Percentiles rank a stretch among this genome's conserved stretches.
Evolutionary conservation across 2,329 filamentous ascomycete species (phyloP).

Genomic region (Alternaria postmessia): DNA sequence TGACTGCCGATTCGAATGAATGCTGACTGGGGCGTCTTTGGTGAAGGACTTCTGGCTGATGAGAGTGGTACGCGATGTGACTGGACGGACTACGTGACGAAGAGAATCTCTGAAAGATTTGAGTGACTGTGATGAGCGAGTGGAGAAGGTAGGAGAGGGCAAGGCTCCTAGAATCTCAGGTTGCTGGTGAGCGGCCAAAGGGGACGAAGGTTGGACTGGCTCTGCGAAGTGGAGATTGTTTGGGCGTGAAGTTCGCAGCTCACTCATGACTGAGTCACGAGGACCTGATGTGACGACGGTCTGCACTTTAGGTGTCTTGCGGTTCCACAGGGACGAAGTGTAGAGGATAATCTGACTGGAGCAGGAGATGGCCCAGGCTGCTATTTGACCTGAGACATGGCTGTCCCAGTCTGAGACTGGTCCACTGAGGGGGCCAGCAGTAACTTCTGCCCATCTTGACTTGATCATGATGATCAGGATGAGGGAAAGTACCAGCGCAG

Average conservation of each 20-base stretch:
- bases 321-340: conserved; percentile 37
- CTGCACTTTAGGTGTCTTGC: conserved; percentile 28
- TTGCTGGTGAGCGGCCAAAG: conserved; percentile 25
- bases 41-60: conserved; percentile 43
- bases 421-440: conserved; percentile 18
- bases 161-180: conserved; percentile 26
- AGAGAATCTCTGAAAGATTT: conserved; percentile 49
- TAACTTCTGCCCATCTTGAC: conserved; percentile 29
- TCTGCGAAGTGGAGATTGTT: conserved; percentile 38
- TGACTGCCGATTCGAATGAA: conserved; percentile 46
- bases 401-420: conserved; percentile 32
- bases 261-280: conserved; percentile 49
- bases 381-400: conserved; percentile 48
- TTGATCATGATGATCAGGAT: conserved; percentile 39
- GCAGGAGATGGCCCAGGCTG: conserved; percentile 44
- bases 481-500: conserved; percentile 39
- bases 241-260: conserved; percentile 36
- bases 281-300: conserved; percentile 34
- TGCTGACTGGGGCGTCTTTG: conserved; percentile 40
- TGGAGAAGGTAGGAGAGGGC: conserved; percentile 49
- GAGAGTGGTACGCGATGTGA: conserved; percentile 48
- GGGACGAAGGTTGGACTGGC: conserved; percentile 35
- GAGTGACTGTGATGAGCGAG: conserved; percentile 46
- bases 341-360: conserved; percentile 42
- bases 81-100: conserved; percentile 49